Evolutionary conservation across 2,329 filamentous ascomycete species (phyloP).

Genomic region (Alternaria sp.): DNA sequence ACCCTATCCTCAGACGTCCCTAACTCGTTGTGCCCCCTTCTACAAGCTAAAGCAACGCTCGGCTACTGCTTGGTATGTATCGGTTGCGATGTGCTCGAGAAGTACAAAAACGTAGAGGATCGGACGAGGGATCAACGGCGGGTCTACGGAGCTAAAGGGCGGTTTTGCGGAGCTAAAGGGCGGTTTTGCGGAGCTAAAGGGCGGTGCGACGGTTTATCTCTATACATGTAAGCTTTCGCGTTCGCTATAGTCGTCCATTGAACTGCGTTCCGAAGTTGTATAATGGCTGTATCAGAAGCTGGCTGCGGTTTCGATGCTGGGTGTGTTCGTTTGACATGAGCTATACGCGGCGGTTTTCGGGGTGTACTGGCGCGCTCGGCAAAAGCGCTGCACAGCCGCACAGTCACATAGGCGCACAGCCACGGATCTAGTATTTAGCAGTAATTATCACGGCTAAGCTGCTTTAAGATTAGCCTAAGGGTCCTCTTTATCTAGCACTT

Average conservation of each 20-base stretch:
- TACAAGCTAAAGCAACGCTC: too few species aligned
- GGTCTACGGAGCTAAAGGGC: conserved; percentile 17
- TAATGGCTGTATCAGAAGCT: conserved; percentile 12
- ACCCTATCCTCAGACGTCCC: too few species aligned
- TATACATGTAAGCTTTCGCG: conserved; percentile 17
- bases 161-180: conserved; percentile 15
- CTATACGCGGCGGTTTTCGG: too few species aligned
- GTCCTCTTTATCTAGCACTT: too few species aligned
- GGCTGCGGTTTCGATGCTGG: conserved; percentile 12
- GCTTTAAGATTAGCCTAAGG: too few species aligned
- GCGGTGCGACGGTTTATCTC: conserved; percentile 14
- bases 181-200: conserved; percentile 15
- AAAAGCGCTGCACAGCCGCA: too few species aligned
- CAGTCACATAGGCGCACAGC: not conserved
- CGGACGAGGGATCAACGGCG: conserved; percentile 11
- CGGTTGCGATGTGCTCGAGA: conserved; percentile 18
- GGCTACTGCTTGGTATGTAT: too few species aligned
- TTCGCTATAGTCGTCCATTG: conserved; percentile 13
- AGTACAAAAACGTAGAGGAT: conserved; percentile 17
- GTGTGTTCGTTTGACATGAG: conserved; percentile 7
- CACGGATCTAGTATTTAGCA: not conserved
- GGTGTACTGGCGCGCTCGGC: too few species aligned
- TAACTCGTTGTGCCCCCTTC: too few species aligned
- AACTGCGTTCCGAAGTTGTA: conserved; percentile 11
- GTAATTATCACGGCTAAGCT: not conserved